A percentile compares a stretch with the other conserved stretches of the same genome.
Conservation (phyloP, 306 rosid species). For the Cyamopsis tetragonoloba region DNA sequence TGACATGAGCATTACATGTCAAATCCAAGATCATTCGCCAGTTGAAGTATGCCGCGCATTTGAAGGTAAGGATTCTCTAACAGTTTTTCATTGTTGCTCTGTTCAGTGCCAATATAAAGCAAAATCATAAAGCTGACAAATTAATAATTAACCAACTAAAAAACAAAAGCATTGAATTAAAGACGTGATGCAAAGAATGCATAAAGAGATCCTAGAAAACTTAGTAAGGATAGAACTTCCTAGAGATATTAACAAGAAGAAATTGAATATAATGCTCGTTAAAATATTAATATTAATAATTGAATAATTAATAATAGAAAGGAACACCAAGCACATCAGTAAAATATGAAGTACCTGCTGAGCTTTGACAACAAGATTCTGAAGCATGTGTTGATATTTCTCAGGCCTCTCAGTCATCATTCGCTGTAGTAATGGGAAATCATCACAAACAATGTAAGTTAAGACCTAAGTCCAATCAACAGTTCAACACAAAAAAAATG, state of each 20-base stretch:
- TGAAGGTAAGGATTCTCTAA: slow-evolving; percentile 97
- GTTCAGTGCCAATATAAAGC: slow-evolving; percentile 21
- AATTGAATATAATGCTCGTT: background rate
- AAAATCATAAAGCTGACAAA: slow-evolving; percentile 25
- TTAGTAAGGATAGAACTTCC: background rate
- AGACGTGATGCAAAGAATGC: background rate
- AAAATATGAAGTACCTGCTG: slow-evolving; percentile 63
- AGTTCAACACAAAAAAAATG: background rate
- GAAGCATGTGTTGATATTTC: slow-evolving; percentile 83
- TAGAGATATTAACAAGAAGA: background rate
- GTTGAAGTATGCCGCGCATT: slow-evolving; percentile 90
- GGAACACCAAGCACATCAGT: slow-evolving; percentile 15
- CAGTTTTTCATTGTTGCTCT: slow-evolving; percentile 93
- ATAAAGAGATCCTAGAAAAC: background rate
- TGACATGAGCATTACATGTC: slow-evolving; percentile 46
- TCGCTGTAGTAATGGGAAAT: slow-evolving; percentile 46
- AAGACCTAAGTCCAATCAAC: background rate
- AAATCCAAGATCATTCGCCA: slow-evolving; percentile 76
- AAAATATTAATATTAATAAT: background rate
- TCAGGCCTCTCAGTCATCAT: slow-evolving; percentile 90
- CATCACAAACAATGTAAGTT: background rate
- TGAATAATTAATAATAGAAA: background rate
- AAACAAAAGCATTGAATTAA: background rate
- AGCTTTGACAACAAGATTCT: slow-evolving; percentile 78
- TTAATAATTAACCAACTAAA: background rate